Evolutionary conservation across 805 yeast species (phyloP).

Genomic region (Metschnikowia anglica): DNA sequence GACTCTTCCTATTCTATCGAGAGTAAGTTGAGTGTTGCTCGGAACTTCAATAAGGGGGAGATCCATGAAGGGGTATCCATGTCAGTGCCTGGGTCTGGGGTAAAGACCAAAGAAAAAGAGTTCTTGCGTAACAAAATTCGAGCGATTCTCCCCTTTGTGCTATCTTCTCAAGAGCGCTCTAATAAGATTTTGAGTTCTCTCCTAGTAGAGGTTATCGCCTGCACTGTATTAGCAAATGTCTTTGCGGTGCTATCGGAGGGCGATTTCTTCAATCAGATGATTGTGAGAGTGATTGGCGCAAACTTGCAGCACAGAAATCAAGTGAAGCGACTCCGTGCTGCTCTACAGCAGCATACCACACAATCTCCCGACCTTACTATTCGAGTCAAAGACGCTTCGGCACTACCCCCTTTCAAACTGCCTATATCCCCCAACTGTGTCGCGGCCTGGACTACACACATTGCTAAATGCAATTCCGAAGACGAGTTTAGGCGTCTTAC

Average conservation of each 20-base stretch:
- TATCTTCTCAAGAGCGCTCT: slow-evolving; percentile 46
- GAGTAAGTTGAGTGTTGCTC: slow-evolving; percentile 41
- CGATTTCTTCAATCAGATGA: slow-evolving; percentile 70
- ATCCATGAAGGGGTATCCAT: slow-evolving; percentile 58
- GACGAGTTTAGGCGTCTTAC: background rate
- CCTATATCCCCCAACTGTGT: slow-evolving; percentile 7
- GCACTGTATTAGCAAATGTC: slow-evolving; percentile 49
- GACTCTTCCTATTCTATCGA: slow-evolving; percentile 32
- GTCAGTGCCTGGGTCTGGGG: slow-evolving; percentile 30
- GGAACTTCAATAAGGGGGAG: slow-evolving; percentile 48
- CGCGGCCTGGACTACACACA: slow-evolving; percentile 6
- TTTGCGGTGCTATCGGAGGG: slow-evolving; percentile 62
- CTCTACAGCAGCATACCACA: slow-evolving; percentile 62
- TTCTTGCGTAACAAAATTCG: slow-evolving; percentile 48
- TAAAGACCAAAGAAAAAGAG: slow-evolving; percentile 40
- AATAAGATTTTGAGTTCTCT: slow-evolving; percentile 52
- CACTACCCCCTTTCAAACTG: slow-evolving; percentile 6
- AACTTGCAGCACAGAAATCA: slow-evolving; percentile 71
- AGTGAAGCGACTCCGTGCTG: slow-evolving; percentile 68
- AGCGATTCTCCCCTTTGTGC: slow-evolving; percentile 47
- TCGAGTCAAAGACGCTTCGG: background rate
- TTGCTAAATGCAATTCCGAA: slow-evolving; percentile 1
- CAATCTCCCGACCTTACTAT: slow-evolving; percentile 7
- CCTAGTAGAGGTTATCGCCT: slow-evolving; percentile 61
- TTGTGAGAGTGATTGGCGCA: slow-evolving; percentile 59